Percentiles rank a stretch among this genome's conserved stretches.
Evolutionary conservation across 805 yeast species (phyloP).

Genomic region (Lipomyces sp.): DNA sequence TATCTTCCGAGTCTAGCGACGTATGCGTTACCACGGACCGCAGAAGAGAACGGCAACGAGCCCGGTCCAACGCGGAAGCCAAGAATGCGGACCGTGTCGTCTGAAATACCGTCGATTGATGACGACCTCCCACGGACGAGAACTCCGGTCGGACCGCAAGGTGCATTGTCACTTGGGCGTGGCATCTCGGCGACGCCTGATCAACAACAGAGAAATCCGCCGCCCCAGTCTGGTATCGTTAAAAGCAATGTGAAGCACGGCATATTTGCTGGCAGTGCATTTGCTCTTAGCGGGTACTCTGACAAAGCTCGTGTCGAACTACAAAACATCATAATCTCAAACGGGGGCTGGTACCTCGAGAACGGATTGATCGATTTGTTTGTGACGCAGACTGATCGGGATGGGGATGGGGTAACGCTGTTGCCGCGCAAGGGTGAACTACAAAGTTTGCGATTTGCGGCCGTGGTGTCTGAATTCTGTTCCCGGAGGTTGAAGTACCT

Average conservation of each 20-base stretch:
- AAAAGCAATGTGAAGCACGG: neutral
- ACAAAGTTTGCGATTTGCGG: constrained; percentile 21
- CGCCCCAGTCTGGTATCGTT: neutral
- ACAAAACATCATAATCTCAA: constrained; percentile 7
- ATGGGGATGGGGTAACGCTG: neutral
- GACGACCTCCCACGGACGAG: constrained; percentile 1
- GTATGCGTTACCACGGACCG: neutral
- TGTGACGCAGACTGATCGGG: neutral
- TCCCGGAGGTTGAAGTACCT: constrained; percentile 29
- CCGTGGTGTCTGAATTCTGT: constrained; percentile 24
- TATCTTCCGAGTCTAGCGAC: neutral
- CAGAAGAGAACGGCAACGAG: neutral
- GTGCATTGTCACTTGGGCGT: neutral
- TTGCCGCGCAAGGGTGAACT: constrained; percentile 4
- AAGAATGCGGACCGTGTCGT: constrained; percentile 5
- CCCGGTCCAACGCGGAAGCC: neutral
- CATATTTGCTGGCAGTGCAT: constrained; percentile 26
- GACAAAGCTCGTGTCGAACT: constrained; percentile 8
- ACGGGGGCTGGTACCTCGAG: constrained; percentile 31
- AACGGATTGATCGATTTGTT: constrained; percentile 29
- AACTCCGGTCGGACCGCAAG: neutral
- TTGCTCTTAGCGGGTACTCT: constrained; percentile 23
- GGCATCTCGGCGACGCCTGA: neutral
- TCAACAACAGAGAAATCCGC: neutral
- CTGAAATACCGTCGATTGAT: neutral